Conservation (phyloP, 75 land plant species). For the Ceratopteris richardii region DNA sequence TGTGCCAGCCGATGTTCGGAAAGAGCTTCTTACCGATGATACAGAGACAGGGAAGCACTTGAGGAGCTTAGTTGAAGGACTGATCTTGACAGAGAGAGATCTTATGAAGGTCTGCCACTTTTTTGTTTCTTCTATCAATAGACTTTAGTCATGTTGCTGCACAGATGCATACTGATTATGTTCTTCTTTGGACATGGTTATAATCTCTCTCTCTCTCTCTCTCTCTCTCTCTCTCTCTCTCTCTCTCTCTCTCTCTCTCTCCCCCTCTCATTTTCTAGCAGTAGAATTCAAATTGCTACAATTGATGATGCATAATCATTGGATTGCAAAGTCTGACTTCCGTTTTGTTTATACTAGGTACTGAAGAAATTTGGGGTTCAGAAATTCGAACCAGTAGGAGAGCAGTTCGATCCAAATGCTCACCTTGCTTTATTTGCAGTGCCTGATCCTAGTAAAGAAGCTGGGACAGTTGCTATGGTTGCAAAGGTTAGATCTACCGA, state of each 20-base stretch:
- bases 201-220: too few species aligned
- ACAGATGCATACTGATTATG: too few species aligned
- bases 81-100: constrained; percentile 89
- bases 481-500: constrained; percentile 47
- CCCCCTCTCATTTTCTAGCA: too few species aligned
- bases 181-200: too few species aligned
- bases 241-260: neutral
- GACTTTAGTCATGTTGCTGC: too few species aligned
- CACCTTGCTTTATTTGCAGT: constrained; percentile 80
- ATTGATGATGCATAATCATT: too few species aligned
- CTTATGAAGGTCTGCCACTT: constrained; percentile 59
- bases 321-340: too few species aligned
- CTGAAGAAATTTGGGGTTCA: constrained; percentile 70
- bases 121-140: too few species aligned
- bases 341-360: too few species aligned
- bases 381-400: constrained; percentile 65
- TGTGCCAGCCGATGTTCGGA: constrained; percentile 55
- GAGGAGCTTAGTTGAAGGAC: constrained; percentile 73
- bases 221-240: too few species aligned
- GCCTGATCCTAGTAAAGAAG: constrained; percentile 60
- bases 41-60: constrained; percentile 51
- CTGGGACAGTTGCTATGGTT: constrained; percentile 74
- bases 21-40: constrained; percentile 39
- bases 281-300: too few species aligned
- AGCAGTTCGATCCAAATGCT: constrained; percentile 77